These are phyloP conservation scores for Furcasterigmium furcatum DNA, from an alignment of 2,329 filamentous ascomycete genomes.

Conservation along the genomic window DNA sequence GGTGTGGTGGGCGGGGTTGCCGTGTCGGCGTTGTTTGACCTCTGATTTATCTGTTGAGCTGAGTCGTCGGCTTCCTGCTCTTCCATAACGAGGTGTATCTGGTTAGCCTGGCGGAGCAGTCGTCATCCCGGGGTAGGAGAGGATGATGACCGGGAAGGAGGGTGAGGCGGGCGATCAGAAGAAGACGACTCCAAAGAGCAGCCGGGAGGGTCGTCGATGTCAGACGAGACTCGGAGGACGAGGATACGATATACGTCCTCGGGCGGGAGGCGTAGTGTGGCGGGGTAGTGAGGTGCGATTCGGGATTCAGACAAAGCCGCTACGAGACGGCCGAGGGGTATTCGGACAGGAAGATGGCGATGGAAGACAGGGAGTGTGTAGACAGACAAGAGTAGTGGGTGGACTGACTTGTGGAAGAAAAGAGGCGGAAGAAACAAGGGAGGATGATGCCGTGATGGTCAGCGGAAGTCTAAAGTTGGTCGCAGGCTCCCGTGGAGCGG, in stretches of 20 bases:
- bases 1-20: constrained; percentile 18
- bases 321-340: neutral
- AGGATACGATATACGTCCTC: neutral
- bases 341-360: neutral
- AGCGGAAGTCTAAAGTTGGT: neutral
- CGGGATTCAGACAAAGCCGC: no score
- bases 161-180: no score
- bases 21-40: constrained; percentile 6
- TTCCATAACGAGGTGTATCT: constrained; percentile 48
- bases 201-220: neutral
- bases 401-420: neutral
- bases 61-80: constrained; percentile 29
- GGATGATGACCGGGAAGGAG: neutral
- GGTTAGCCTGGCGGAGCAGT: constrained; percentile 26
- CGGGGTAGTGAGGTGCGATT: neutral
- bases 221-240: no score
- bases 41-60: no score
- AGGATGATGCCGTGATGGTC: constrained; percentile 1
- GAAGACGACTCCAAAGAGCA: constrained; percentile 18
- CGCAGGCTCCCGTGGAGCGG: no score
- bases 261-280: neutral
- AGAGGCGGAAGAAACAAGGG: neutral
- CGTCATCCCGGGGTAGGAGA: constrained; percentile 26
- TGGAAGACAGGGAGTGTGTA: neutral
- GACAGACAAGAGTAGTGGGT: neutral